Base-by-base conservation (phyloP, 257 asterid genomes). In the Nyctanthes arbortristis region DNA sequence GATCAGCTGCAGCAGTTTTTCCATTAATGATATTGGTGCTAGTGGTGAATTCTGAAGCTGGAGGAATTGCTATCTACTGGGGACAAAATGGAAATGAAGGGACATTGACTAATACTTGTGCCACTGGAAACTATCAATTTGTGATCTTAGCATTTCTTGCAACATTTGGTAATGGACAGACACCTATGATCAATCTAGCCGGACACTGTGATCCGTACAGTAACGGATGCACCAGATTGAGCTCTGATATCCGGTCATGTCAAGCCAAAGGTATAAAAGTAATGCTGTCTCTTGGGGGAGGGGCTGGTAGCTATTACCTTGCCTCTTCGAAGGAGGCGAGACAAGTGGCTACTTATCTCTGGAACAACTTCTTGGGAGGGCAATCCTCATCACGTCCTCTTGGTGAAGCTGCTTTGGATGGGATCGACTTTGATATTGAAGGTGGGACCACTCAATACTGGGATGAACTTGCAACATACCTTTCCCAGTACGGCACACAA, bases 341-440 rank as follows among this genome's bases (percentile, higher is more conserved):
- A 30, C 66, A 78, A 28, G 82, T 84, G 22, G 86, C 86, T 16
- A 72, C 67, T 5, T 84, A 84, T 56, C 71, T 84, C 2, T 81
- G 85, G 84, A 70, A 78, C 78, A 84, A 81, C 59, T 80, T 80
- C 57, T 57, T 80, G 24, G 85, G 85, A 0, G 88, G 85, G 11
- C 66, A 67, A 29, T 81, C 84, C 0, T 2, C 76, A 12, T 72
- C 77, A 10, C 82, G 81, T 1, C 83, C 87, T 39, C 66, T 84
- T 11, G 86, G 88, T 0, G 71, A 49, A 2, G 81, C 81, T 0
- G 79, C 78, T 64, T 67, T 84, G 47, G 89, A 84, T 33, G 89
- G 86, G 12, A 71, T 84, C 4, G 86, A 84, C 73, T 84, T 84
- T 18, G 84, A 80, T 34, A 39, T 84, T 0, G 88, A 78, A 63